phyloP scores from a whole-genome alignment of 305 asterid species.

The Fraxinus nigra region DNA sequence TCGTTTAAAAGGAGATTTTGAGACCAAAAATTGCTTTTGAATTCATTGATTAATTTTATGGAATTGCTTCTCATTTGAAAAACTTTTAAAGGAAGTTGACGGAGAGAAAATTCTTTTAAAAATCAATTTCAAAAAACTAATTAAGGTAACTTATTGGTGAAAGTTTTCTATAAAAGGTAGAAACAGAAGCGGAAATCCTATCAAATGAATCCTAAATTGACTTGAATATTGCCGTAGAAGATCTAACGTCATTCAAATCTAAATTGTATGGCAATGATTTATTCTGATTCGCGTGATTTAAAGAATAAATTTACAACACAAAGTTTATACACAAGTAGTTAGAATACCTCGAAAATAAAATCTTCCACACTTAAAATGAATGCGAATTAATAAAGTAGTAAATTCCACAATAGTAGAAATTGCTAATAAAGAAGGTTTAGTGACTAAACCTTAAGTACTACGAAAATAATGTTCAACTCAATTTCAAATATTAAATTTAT shows the following conservation, averaged over 20 bases:
- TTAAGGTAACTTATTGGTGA: neutral
- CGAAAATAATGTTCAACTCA: conserved; percentile 1
- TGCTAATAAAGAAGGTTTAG: neutral
- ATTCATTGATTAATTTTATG: neutral
- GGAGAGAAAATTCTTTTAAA: neutral
- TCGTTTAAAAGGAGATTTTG: neutral
- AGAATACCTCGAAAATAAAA: neutral
- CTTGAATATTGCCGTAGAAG: neutral
- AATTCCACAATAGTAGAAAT: neutral
- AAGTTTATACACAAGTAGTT: neutral
- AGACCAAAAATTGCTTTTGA: neutral
- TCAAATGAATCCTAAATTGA: neutral
- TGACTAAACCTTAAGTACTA: neutral
- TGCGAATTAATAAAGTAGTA: neutral
- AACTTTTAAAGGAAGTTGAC: neutral
- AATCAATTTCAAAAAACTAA: neutral
- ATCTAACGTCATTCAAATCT: neutral
- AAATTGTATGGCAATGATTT: neutral
- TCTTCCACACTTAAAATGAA: neutral
- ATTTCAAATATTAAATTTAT: neutral
- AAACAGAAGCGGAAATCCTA: neutral
- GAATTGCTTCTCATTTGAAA: neutral
- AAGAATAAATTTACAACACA: neutral
- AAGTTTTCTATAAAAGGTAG: neutral
- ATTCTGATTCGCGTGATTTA: neutral